Conservation (phyloP, 352 stramenopile species). For the Globisporangium polare region DNA sequence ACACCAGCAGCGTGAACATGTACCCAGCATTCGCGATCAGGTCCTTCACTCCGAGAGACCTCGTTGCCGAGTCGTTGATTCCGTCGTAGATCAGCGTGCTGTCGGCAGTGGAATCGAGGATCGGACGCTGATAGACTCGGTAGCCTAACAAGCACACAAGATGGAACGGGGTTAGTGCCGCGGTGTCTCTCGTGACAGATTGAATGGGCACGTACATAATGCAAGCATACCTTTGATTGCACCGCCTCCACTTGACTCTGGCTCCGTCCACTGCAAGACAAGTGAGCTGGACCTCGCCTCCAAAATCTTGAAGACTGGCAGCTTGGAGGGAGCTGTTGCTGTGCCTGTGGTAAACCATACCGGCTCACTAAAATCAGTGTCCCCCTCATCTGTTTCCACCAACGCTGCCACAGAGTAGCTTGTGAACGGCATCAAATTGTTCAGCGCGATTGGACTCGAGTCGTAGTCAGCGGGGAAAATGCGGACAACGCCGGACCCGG, state of each 20-base stretch:
- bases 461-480: slow-evolving; percentile 9
- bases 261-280: slow-evolving; percentile 26
- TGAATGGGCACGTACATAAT: neutral
- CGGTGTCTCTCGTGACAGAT: neutral
- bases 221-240: slow-evolving; percentile 26
- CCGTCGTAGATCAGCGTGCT: slow-evolving; percentile 25
- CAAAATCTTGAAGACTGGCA: slow-evolving; percentile 11
- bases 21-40: slow-evolving; percentile 32
- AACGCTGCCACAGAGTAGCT: slow-evolving; percentile 28
- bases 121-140: slow-evolving; percentile 17
- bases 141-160: slow-evolving; percentile 20
- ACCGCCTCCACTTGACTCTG: slow-evolving; percentile 37
- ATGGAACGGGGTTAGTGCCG: neutral
- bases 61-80: slow-evolving; percentile 10
- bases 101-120: neutral
- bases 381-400: slow-evolving; percentile 11
- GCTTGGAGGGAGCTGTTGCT: slow-evolving; percentile 15
- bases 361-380: slow-evolving; percentile 18
- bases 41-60: slow-evolving; percentile 10
- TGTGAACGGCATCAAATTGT: slow-evolving; percentile 21
- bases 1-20: slow-evolving; percentile 28
- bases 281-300: slow-evolving; percentile 26
- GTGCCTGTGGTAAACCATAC: slow-evolving; percentile 22
- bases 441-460: slow-evolving; percentile 11
- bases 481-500: neutral